phyloP scores from a whole-genome alignment of 164 flowering plant species.

The Cinnamomum micranthum region DNA sequence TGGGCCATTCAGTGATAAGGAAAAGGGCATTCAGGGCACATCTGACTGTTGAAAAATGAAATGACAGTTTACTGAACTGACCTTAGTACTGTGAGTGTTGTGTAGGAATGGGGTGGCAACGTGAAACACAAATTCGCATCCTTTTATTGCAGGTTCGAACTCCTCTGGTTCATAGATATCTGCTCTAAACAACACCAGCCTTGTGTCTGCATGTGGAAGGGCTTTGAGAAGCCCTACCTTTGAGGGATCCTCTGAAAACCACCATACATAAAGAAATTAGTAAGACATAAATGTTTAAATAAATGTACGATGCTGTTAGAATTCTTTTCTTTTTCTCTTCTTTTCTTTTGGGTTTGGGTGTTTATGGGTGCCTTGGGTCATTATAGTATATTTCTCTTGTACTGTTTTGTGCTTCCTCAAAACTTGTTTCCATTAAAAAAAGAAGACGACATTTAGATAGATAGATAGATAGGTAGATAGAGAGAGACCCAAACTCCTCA shows the following conservation, averaged over 20 bases:
- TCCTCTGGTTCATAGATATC: conserved; percentile 24
- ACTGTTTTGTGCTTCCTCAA: no score
- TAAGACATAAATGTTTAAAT: no score
- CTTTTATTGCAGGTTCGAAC: conserved; percentile 31
- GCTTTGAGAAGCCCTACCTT: conserved; percentile 38
- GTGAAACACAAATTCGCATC: conserved; percentile 40
- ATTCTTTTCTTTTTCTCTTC: no score
- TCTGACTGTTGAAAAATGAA: background rate
- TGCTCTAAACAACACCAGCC: conserved; percentile 37
- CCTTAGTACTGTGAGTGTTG: conserved; percentile 16
- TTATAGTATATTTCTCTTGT: no score
- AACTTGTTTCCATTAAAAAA: no score
- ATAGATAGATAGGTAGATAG: background rate
- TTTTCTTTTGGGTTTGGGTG: no score
- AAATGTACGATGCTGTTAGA: no score
- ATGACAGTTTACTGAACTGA: background rate
- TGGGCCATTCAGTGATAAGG: no score
- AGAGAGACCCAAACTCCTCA: conserved; percentile 33
- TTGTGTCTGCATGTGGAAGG: conserved; percentile 32
- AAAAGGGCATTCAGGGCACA: no score
- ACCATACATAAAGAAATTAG: background rate
- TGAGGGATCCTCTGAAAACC: conserved; percentile 24
- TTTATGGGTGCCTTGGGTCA: no score
- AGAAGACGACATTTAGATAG: background rate
- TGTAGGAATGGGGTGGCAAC: conserved; percentile 40